Evolutionary conservation across 176 grass and related monocot genomes (phyloP), one percentile per base, ranked within the genome.

Genomic region (Dactylis glomerata): DNA sequence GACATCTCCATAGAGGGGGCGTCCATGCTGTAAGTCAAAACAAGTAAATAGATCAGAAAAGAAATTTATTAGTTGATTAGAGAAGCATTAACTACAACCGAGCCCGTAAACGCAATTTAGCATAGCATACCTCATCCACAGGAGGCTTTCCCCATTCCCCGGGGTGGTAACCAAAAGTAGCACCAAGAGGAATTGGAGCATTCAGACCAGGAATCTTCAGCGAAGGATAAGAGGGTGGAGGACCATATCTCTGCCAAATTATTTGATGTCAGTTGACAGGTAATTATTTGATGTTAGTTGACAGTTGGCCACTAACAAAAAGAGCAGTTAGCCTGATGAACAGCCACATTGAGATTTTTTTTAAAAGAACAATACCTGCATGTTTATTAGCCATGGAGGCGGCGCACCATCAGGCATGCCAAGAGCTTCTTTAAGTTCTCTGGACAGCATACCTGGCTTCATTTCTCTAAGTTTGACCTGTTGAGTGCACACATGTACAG

Each of bases 381-480:
- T 98, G 76, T 95, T 98, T 51, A 95, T 98, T 88, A 98, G 87
- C 95, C 95, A 95, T 71, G 95, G 95, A 45, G 95, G 95, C 10
- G 95, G 95, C 1, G 91, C 91, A 81, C 95, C 95, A 81, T 98
- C 95, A 80, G 92, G 89, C 95, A 98, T 98, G 54, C 92, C 95
- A 34, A 98, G 95, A 83, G 91, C 95, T 75, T 98, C 92, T 84
- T 98, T 98, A 70, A 98, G 95, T 54, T 98, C 95, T 66, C 84
- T 84, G 27, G 92, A 95, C 47, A 98, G 77, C 87, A 86, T 93
- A 32, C 92, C 96, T 87, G 96, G 96, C 68, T 98, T 98, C 91
- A 95, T 98, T 89, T 93, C 96, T 73, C 93, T 93, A 55, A 98
- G 91, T 31, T 98, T 98, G 47, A 89, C 82, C 96, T 98, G 85